Conservation (phyloP, 805 yeast genomes). For the Spathaspora arborariae region DNA sequence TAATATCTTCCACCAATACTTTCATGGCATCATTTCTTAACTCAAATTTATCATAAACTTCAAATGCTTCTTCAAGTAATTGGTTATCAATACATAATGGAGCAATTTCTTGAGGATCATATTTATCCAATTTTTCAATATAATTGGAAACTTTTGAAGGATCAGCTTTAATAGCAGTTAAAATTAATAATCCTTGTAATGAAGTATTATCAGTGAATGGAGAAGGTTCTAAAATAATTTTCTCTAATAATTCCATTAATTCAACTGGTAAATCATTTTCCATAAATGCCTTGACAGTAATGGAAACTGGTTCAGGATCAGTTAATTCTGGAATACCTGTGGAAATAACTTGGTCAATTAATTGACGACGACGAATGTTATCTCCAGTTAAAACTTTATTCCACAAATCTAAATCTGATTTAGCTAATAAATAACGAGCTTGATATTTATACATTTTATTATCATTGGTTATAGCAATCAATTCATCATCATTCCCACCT, state of each 20-base stretch:
- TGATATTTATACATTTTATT: conserved; percentile 98
- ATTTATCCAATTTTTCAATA: conserved; percentile 85
- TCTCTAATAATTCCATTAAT: conserved; percentile 90
- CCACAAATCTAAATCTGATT: conserved; percentile 89
- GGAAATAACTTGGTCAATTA: conserved; percentile 91
- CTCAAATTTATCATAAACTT: conserved; percentile 83
- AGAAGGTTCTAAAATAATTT: conserved; percentile 94
- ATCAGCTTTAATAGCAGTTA: conserved; percentile 96
- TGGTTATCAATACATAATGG: conserved; percentile 86
- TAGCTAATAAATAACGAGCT: conserved; percentile 88
- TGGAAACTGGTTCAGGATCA: conserved; percentile 90
- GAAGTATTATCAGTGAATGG: conserved; percentile 95
- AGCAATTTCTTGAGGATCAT: conserved; percentile 92
- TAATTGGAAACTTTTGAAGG: conserved; percentile 77
- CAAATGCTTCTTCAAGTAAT: conserved; percentile 89
- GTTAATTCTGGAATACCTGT: conserved; percentile 93
- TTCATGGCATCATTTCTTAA: conserved; percentile 75
- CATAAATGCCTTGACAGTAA: conserved; percentile 95
- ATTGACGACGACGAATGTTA: conserved; percentile 82
- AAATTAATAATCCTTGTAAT: conserved; percentile 84
- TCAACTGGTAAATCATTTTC: conserved; percentile 89
- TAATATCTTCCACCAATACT: conserved; percentile 86
- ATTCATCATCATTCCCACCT: conserved; percentile 87
- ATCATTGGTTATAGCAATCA: conserved; percentile 89
- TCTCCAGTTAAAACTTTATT: conserved; percentile 67